Evolutionary conservation across 2,329 filamentous ascomycete genomes (phyloP), one percentile per base, ranked within the genome.

Genomic region (Fusarium pilosicola): DNA sequence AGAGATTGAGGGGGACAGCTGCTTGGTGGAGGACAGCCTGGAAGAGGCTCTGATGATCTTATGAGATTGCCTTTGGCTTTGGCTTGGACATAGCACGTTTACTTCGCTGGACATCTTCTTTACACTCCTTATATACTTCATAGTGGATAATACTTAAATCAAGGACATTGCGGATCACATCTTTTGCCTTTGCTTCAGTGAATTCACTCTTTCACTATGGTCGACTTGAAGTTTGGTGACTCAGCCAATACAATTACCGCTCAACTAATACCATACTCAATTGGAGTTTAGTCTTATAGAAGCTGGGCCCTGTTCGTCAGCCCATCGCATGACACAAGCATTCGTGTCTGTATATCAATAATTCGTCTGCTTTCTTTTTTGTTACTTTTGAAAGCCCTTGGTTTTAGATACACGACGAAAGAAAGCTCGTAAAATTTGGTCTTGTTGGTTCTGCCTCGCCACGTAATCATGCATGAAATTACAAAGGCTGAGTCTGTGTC

Each of bases 61-160:
- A 68, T 60, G 48, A 48, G 55, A 68, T 39, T 68, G 48, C 4
- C 28, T 51, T 51, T 20, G 44, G 30, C 14, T 45, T 55, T 41
- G 38, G 38, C 17, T 56, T 63, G 61, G 57, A 67, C 55, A 57
- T 64, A 28, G 44, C 59, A 48, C 12, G 41, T 61, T 52, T 64
- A 48, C 62, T 74, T 48, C 46, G 67, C 45, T 64, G 58, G 48
- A 62, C 54, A 65, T 55, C 39, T 51, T 73, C 38, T 55, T 63
- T 67, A 71, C 71, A 71, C 67, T 74, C 71, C 55, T 74, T 74
- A 74, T 48, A 73, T 73, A 73, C 20, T 58, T 62, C 59, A 45
- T 44, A 60, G 71, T 68, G 46, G 67, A 74, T 74, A 74, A 74
- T 74, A 68, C 42, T n/a, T 64, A 42, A 73, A 74, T 55, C 46